Conservation (phyloP, 2,329 filamentous ascomycete species). For the Colletotrichum tropicicola region DNA sequence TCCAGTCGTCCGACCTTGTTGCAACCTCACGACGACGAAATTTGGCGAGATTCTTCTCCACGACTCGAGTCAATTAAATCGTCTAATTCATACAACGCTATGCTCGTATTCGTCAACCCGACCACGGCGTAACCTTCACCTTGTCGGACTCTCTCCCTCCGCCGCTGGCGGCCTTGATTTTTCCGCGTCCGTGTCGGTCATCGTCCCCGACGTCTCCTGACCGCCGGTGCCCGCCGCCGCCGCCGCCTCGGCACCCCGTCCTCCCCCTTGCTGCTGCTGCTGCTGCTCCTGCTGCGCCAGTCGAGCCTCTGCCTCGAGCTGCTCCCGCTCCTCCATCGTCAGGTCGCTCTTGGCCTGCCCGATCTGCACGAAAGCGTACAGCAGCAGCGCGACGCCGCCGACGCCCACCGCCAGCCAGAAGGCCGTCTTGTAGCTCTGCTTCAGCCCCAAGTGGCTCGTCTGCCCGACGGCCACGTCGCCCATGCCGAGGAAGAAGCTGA, state of each 20-base stretch:
- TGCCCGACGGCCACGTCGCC: conserved; percentile 70
- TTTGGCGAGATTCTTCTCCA: neutral
- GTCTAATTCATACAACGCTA: neutral
- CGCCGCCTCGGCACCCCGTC: neutral
- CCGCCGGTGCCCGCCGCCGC: neutral
- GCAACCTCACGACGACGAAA: neutral
- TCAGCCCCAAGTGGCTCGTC: conserved; percentile 51
- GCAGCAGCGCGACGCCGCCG: conserved; percentile 57
- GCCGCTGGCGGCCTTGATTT: neutral
- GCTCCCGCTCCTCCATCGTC: conserved; percentile 32
- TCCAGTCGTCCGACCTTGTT: neutral
- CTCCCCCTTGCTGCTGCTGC: too few species aligned
- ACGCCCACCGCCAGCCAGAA: conserved; percentile 73
- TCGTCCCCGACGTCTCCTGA: neutral
- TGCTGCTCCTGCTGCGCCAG: neutral
- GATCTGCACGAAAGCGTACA: conserved; percentile 62
- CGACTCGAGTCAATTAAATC: neutral
- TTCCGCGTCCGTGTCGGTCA: conserved; percentile 18
- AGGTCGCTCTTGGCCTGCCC: conserved; percentile 33
- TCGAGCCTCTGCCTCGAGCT: conserved; percentile 26
- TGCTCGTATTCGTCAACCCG: neutral
- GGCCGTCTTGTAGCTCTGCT: conserved; percentile 68
- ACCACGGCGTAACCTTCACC: neutral
- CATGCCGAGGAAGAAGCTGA: conserved; percentile 76
- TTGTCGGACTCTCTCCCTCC: conserved; percentile 5